phyloP scores from a whole-genome alignment of 768 basidiomycete species.

The Boletus sp. region DNA sequence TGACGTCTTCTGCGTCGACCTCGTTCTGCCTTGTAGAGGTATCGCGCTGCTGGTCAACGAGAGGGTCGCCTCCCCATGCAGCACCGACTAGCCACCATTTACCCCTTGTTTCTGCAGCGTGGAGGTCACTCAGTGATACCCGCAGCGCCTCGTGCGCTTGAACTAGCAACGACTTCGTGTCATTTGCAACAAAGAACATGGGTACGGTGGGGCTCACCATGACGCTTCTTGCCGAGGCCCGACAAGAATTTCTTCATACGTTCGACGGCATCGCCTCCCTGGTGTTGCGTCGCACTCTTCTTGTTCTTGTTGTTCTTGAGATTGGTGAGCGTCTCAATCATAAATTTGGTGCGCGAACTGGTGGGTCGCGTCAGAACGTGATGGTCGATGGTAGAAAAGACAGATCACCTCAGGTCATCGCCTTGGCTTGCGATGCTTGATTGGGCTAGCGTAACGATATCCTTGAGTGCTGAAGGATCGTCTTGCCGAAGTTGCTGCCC shows the following conservation, averaged over 20 bases:
- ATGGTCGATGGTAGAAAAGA: not conserved
- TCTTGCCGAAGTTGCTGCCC: constrained; percentile 89
- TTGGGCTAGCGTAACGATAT: constrained; percentile 84
- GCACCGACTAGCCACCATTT: constrained; percentile 99
- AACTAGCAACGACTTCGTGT: constrained; percentile 45
- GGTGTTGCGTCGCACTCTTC: constrained; percentile 60
- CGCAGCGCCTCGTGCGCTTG: constrained; percentile 83
- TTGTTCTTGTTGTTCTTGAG: constrained; percentile 90
- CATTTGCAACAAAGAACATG: not conserved
- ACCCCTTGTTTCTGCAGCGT: constrained; percentile 77
- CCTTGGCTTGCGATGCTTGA: constrained; percentile 57
- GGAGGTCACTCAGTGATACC: constrained; percentile 82
- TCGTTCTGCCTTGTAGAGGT: constrained; percentile 19
- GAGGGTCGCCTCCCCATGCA: constrained; percentile 91
- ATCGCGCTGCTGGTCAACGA: constrained; percentile 63
- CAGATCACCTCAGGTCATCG: constrained; percentile 48
- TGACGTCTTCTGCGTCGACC: constrained; percentile 30
- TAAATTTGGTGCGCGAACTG: constrained; percentile 90
- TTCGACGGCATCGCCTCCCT: constrained; percentile 73
- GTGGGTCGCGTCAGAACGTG: not conserved
- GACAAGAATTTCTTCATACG: constrained; percentile 87
- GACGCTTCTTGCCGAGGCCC: constrained; percentile 71
- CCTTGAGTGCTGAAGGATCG: constrained; percentile 88
- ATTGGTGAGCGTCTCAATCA: constrained; percentile 91
- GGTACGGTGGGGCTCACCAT: constrained; percentile 43